A percentile compares a stretch with the other conserved stretches of the same genome.
Conservation (phyloP, 2,329 filamentous ascomycete genomes). For the Clonostachys rhizophaga region DNA sequence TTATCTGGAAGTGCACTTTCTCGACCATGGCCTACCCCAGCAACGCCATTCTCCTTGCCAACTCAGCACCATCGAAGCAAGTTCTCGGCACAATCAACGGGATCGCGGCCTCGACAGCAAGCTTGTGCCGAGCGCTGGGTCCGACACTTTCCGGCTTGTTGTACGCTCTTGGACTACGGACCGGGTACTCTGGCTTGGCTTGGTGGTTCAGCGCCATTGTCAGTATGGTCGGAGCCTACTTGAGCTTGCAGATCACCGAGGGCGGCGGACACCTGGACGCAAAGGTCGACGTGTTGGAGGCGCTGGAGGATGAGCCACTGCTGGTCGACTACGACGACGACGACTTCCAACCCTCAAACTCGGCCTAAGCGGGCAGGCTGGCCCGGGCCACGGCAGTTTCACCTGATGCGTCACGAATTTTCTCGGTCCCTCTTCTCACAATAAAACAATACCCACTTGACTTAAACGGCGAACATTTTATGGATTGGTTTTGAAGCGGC, state of each 20-base stretch:
- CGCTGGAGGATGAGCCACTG: constrained; percentile 22
- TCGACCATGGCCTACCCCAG: constrained; percentile 88
- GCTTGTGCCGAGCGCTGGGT: constrained; percentile 81
- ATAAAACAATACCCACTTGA: too few relatives aligned
- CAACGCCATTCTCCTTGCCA: constrained; percentile 83
- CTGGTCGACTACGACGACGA: constrained; percentile 23
- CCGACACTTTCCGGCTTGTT: constrained; percentile 84
- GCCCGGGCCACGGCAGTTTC: too few relatives aligned
- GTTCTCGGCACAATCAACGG: constrained; percentile 92
- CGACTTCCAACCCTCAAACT: neutral
- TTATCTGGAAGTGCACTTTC: constrained; percentile 91
- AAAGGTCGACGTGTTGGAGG: constrained; percentile 31
- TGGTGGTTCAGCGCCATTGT: constrained; percentile 90
- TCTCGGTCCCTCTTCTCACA: too few relatives aligned
- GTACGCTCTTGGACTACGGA: constrained; percentile 73
- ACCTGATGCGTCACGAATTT: too few relatives aligned
- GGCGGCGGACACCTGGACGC: constrained; percentile 39
- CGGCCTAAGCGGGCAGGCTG: too few relatives aligned
- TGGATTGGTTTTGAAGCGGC: too few relatives aligned
- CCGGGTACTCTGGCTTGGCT: constrained; percentile 80
- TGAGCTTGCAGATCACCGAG: constrained; percentile 74
- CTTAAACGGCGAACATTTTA: too few relatives aligned
- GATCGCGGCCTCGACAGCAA: constrained; percentile 85
- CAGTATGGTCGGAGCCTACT: constrained; percentile 67
- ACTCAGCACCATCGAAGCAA: constrained; percentile 77